phyloP scores from a whole-genome alignment of 2,329 filamentous ascomycete genomes.

The Fusarium sambucinum region DNA sequence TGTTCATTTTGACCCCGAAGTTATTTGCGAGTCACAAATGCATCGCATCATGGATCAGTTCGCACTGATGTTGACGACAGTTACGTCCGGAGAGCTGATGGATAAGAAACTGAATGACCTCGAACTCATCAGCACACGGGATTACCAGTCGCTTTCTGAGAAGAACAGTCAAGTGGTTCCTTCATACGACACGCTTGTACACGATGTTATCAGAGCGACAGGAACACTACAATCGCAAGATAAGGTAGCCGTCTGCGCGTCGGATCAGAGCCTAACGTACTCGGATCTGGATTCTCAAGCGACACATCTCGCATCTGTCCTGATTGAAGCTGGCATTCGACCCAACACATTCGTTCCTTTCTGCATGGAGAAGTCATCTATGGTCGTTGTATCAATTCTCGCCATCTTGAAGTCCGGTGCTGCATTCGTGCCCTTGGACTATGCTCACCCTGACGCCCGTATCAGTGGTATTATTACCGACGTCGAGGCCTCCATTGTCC shows the following conservation, averaged over 20 bases:
- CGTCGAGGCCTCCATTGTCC: background rate
- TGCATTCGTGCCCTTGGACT: slow-evolving; percentile 22
- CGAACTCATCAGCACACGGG: slow-evolving; percentile 5
- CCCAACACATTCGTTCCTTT: slow-evolving; percentile 12
- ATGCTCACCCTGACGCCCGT: slow-evolving; percentile 14
- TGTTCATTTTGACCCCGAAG: slow-evolving; percentile 35
- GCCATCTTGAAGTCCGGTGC: slow-evolving; percentile 21
- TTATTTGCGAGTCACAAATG: slow-evolving; percentile 26
- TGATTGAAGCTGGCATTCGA: slow-evolving; percentile 4
- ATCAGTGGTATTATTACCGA: slow-evolving; percentile 13
- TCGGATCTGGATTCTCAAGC: slow-evolving; percentile 49
- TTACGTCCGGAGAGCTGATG: slow-evolving; percentile 2
- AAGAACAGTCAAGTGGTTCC: background rate
- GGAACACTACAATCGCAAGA: background rate
- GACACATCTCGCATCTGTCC: background rate
- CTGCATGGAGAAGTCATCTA: slow-evolving; percentile 31
- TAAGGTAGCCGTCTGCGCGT: slow-evolving; percentile 51
- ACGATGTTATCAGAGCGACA: slow-evolving; percentile 8
- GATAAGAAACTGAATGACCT: background rate
- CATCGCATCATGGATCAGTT: slow-evolving; percentile 39
- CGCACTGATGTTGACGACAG: slow-evolving; percentile 13
- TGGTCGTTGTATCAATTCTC: slow-evolving; percentile 10
- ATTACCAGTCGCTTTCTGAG: slow-evolving; percentile 8
- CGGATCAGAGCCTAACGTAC: slow-evolving; percentile 59
- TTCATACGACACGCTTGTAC: slow-evolving; percentile 4